Base-by-base conservation (phyloP, 352 stramenopile species). In the Globisporangium nunn region DNA sequence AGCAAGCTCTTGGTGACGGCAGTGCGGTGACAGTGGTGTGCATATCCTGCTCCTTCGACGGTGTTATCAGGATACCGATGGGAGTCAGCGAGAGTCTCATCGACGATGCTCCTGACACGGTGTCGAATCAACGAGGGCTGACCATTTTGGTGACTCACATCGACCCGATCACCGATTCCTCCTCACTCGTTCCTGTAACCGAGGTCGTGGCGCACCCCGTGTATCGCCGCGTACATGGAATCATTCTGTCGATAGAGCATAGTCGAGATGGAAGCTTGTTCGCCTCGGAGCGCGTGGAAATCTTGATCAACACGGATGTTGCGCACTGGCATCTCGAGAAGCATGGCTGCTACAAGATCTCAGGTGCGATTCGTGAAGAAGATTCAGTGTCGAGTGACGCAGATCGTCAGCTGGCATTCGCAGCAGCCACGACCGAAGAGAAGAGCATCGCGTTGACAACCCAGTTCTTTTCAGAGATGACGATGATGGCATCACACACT, bases 181-280 rank as follows among this genome's bases (percentile, higher is more conserved):
- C 48, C 8, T 50, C 48, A 15, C 15, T 23, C 6, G 10, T 30
- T 2, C 28, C n/a, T 6, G 18, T n/a, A n/a, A n/a, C 18, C 8
- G 35, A 8, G 33, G 30, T 44, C 37, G 12, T 28, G 40, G 55
- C 45, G 39, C 29, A 48, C 43, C 40, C 58, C 67, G 48, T 43
- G 28, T 78, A 74, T 62, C 71, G 71, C 28, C 58, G 75, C 56
- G 37, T 80, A 4, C 71, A 74, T 49, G 68, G 61, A 6, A 61
- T 82, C 28, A 47, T 64, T 6, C 64, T 72, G 47, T 66, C 61
- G 30, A n/a, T 30, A 37, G 33, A 49, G 0, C 40, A 52, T 37
- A 7, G 10, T 12, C 15, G 14, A 41, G 15, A 8, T 11, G 29
- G 30, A 44, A 43, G 14, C 0, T 62, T 72, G 5, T 50, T 64